Conservation (phyloP, 2,329 filamentous ascomycete genomes). For the Penicillium sp. region DNA sequence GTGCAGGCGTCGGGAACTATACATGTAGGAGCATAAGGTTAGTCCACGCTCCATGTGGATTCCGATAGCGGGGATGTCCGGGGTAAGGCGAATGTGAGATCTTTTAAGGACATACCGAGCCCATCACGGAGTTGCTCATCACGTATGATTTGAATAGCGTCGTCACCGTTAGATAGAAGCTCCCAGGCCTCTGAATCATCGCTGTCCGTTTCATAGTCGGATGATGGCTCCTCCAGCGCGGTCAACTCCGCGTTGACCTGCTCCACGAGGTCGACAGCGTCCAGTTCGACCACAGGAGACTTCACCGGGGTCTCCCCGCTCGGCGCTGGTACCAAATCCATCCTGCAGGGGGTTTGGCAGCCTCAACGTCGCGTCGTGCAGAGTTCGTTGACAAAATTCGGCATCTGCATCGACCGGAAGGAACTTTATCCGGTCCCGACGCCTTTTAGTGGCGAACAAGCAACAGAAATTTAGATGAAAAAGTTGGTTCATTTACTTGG, state of each 20-base stretch:
- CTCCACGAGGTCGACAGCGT: slow-evolving; percentile 30
- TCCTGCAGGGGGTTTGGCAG: slow-evolving; percentile 33
- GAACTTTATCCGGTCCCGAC: slow-evolving; percentile 31
- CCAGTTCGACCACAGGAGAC: slow-evolving; percentile 37
- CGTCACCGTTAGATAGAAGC: slow-evolving; percentile 62
- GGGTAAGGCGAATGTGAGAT: slow-evolving; percentile 14
- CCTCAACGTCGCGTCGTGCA: slow-evolving; percentile 31
- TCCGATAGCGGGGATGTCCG: slow-evolving; percentile 21
- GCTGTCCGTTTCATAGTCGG: slow-evolving; percentile 36
- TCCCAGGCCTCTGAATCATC: slow-evolving; percentile 54
- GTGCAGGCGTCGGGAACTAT: slow-evolving; percentile 58
- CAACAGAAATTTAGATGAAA: background rate
- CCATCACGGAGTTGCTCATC: slow-evolving; percentile 50
- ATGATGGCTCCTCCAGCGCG: slow-evolving; percentile 33
- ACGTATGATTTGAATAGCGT: slow-evolving; percentile 58
- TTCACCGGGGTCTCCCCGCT: slow-evolving; percentile 35
- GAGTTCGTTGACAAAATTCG: slow-evolving; percentile 26
- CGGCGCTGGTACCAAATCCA: slow-evolving; percentile 40
- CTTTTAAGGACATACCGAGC: slow-evolving; percentile 43
- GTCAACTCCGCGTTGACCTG: slow-evolving; percentile 26
- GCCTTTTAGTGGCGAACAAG: slow-evolving; percentile 18
- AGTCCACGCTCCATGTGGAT: slow-evolving; percentile 15
- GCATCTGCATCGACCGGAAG: slow-evolving; percentile 27
- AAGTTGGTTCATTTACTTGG: slow-evolving; percentile 18
- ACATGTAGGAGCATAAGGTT: slow-evolving; percentile 5